These are phyloP conservation scores for Arctostaphylos glauca DNA, from an alignment of 148 eudicot species.

Conservation along the genomic window DNA sequence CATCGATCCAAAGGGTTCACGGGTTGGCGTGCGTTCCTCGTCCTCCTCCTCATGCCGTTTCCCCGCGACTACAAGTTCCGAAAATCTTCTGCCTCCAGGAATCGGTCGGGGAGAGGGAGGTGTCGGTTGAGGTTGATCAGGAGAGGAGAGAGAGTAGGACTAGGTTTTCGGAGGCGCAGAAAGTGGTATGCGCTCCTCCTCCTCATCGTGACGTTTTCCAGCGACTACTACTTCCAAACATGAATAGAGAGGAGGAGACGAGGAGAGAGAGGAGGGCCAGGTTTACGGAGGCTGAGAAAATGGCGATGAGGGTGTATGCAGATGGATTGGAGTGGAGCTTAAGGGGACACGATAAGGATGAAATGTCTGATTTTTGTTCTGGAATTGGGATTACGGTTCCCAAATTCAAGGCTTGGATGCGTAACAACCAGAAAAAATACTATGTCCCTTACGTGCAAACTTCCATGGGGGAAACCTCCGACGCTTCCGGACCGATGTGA, in stretches of 20 bases:
- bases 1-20: not conserved
- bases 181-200: no score
- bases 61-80: not conserved
- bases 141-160: not conserved
- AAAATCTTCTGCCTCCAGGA: not conserved
- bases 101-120: not conserved
- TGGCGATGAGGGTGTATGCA: not conserved
- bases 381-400: not conserved
- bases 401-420: not conserved
- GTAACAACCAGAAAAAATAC: not conserved
- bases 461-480: no score
- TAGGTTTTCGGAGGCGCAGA: no score
- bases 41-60: not conserved
- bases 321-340: not conserved
- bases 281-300: not conserved
- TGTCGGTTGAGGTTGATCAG: not conserved
- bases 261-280: not conserved
- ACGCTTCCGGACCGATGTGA: not conserved
- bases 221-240: no score
- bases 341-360: not conserved
- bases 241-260: no score
- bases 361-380: not conserved
- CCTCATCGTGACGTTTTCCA: no score
- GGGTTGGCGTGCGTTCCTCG: not conserved
- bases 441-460: not conserved